Evolutionary conservation across 305 asterid species (phyloP), one percentile per base, ranked within the genome.

Genomic region (Rubia peregrina): DNA sequence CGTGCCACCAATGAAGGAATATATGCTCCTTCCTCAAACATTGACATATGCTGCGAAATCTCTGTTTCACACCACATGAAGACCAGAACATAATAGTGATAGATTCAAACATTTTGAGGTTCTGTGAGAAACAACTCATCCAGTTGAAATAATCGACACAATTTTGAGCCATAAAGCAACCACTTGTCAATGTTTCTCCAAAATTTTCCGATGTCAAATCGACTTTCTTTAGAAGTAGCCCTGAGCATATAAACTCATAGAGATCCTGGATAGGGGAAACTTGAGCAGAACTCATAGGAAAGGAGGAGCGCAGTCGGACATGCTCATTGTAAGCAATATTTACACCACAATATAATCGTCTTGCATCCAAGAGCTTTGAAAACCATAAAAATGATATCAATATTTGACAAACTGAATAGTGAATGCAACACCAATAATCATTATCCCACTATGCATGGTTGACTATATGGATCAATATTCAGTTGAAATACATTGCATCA

Each of bases 31-130:
- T 85, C 95, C 73, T 81, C 79, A 84, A 83, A 87, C 77, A 72
- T 73, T 61, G 94, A 82, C 70, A 49, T 56, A 75, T 95, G 99
- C 49, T 72, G 77, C 17, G 89, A 79, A 49, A 95, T 88, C 87
- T 95, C 92, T 67, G 82, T 79, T 73, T 90, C 95, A 73, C 99
- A 95, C 99, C 99, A 95, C 74, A 90, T 57, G 84, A 87, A 95
- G 64, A 95, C 98, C 7, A 96, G 99, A 75, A 95, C 83, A 77
- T 95, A 95, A 81, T 95, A 91, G 86, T 95, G 99, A 83, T 74
- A 95, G 40, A 91, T 80, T 70, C 99, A 85, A 67, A 87, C 70
- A 76, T 88, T 95, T 65, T 90, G 95, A 78, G 99, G 84, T 73
- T 86, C 93, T 0, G 83, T 86, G 65, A 94, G 89, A 76, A 67